phyloP scores from a whole-genome alignment of 75 land plant species.

The Cryptomeria japonica region DNA sequence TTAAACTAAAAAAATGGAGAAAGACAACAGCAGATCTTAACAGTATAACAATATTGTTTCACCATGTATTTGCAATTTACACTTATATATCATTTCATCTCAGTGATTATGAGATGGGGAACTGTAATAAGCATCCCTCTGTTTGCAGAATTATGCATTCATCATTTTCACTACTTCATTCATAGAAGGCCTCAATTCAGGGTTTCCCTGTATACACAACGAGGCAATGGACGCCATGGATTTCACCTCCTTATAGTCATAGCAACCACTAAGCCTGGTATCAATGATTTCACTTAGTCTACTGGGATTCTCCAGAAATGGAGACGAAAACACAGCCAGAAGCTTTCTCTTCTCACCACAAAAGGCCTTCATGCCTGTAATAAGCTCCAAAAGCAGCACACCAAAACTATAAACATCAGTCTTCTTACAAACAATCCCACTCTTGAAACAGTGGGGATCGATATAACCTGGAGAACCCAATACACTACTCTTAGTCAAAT shows the following conservation, averaged over 20 bases:
- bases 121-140: too few species aligned
- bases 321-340: constrained; percentile 15
- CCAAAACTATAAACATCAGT: constrained; percentile 74
- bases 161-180: constrained; percentile 14
- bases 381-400: constrained; percentile 54
- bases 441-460: constrained; percentile 59
- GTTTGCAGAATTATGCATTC: background rate
- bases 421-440: constrained; percentile 52
- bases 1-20: too few species aligned
- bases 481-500: constrained; percentile 19
- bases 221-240: constrained; percentile 27
- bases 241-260: constrained; percentile 25
- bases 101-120: too few species aligned
- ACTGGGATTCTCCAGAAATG: background rate
- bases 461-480: constrained; percentile 72
- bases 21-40: too few species aligned
- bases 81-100: too few species aligned
- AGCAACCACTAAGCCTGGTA: constrained; percentile 19
- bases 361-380: constrained; percentile 60
- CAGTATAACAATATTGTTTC: too few species aligned
- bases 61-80: too few species aligned
- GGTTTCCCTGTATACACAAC: constrained; percentile 27
- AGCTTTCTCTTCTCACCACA: constrained; percentile 4
- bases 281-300: constrained; percentile 28
- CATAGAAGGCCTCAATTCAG: constrained; percentile 45